Evolutionary conservation across 352 stramenopile species (phyloP).

Genomic region (Phytophthora pluvialis): DNA sequence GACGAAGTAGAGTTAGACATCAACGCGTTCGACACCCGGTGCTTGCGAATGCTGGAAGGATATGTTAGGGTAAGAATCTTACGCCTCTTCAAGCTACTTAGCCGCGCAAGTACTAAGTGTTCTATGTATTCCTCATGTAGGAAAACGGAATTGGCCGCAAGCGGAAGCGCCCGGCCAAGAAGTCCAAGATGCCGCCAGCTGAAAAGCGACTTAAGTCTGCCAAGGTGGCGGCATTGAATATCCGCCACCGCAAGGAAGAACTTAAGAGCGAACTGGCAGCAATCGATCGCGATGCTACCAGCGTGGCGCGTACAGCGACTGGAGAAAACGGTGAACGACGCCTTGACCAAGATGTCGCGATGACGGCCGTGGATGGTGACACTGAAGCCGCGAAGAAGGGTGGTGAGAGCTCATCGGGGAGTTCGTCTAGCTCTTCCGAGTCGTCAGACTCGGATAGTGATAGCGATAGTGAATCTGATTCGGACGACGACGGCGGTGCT

Average conservation of each 20-base stretch:
- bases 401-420: slow-evolving; percentile 57
- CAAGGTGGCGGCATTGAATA: slow-evolving; percentile 82
- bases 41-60: slow-evolving; percentile 89
- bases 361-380: slow-evolving; percentile 55
- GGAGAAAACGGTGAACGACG: slow-evolving; percentile 35
- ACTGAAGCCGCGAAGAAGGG: slow-evolving; percentile 44
- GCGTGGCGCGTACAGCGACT: slow-evolving; percentile 3
- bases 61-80: slow-evolving; percentile 84
- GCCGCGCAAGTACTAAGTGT: slow-evolving; percentile 25
- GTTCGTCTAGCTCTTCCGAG: slow-evolving; percentile 82
- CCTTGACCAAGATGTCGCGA: slow-evolving; percentile 53
- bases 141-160: slow-evolving; percentile 90
- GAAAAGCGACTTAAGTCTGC: slow-evolving; percentile 84
- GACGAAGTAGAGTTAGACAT: slow-evolving; percentile 92
- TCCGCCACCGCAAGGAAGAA: slow-evolving; percentile 73
- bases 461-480: slow-evolving; percentile 89
- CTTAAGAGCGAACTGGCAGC: slow-evolving; percentile 79
- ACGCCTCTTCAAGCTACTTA: slow-evolving; percentile 28
- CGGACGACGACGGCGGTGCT: slow-evolving; percentile 72
- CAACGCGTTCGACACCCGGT: slow-evolving; percentile 88
- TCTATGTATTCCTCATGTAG: slow-evolving; percentile 41
- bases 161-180: slow-evolving; percentile 73
- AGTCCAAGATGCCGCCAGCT: slow-evolving; percentile 56
- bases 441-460: slow-evolving; percentile 87
- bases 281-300: slow-evolving; percentile 60